Base-by-base conservation (phyloP, 2,329 filamentous ascomycete species). In the Phyllachora maydis region DNA sequence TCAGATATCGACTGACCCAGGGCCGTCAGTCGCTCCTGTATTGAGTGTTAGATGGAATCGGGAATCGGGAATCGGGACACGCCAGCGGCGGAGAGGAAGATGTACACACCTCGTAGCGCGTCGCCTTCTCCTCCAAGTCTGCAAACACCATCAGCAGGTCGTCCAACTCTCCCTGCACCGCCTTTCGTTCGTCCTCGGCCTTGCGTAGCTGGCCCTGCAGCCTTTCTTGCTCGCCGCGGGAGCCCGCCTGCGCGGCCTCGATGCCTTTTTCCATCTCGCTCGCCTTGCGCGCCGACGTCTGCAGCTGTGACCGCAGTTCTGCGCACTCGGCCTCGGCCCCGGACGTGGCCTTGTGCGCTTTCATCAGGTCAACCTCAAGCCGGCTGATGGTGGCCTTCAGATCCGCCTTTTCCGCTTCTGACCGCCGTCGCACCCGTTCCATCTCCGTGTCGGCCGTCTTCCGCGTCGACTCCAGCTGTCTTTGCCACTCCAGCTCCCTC, bases 71-170 rank as follows among this genome's bases (percentile, higher is more conserved):
- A 17, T 15, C 13, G 8, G 16, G 5, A 16, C 3, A 20, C 19
- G 22, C 16, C 19, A 20, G 17, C 11, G 11, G 11, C 16, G 10
- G 15, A n/a, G 11, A 10, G 12, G 18, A 5, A 22, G 8, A 14
- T 6, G 6, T 5, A 42, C 58, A 33, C 47, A 75, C 73, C 59
- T 78, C 85, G 40, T 85, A 81, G 35, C 65, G 67, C 19, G 60
- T 58, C 23, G 68, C 56, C 49, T 83, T 85, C 25, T 79, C 74
- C 45, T 88, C 78, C 11, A 82, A 41, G 39, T 88, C 78, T 9
- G 66, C 69, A 45, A 83, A 79, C 4, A 88, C 71, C 51, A 85
- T 75, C 17, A 88, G 50, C 25, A 85, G 54, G 42, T 88, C 78
- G 34, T 88, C 78, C 21, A 85, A 54, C 43, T 88, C 78, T 3